phyloP scores from a whole-genome alignment of 306 rosid species.

The Prinsepia uniflora region DNA sequence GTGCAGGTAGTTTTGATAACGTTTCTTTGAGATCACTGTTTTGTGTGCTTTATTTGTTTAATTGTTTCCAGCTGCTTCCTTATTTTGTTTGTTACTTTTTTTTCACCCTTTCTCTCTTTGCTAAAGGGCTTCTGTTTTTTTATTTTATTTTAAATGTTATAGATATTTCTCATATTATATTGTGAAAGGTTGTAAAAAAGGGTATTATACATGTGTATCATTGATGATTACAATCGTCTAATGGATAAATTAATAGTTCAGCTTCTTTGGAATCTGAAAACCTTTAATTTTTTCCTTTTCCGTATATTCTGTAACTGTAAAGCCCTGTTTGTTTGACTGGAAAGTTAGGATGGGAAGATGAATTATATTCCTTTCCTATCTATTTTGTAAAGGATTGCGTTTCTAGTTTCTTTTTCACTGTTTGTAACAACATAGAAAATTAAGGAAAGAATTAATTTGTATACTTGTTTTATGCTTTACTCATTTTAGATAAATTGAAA shows the following conservation, averaged over 20 bases:
- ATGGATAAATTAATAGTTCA: neutral
- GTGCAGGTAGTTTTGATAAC: constrained; percentile 72
- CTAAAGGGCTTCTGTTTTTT: neutral
- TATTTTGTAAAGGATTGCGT: no score
- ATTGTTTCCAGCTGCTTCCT: constrained; percentile 15
- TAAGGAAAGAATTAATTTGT: no score
- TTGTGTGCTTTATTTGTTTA: constrained; percentile 8
- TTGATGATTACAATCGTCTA: neutral
- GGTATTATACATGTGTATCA: neutral
- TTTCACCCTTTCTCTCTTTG: neutral
- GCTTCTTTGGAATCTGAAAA: neutral
- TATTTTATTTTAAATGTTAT: neutral
- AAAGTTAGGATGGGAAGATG: no score
- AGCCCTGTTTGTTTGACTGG: no score
- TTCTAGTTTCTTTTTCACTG: no score
- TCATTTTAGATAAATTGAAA: no score
- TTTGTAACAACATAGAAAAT: no score
- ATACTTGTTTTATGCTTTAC: no score
- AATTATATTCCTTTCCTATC: no score
- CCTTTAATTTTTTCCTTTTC: neutral
- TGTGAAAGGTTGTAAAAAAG: neutral
- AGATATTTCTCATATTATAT: neutral
- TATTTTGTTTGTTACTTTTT: constrained; percentile 5
- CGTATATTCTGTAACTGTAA: neutral
- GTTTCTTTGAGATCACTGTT: constrained; percentile 13